Conservation (phyloP, 176 grass and related monocot species). For the Hyparrhenia diplandra region DNA sequence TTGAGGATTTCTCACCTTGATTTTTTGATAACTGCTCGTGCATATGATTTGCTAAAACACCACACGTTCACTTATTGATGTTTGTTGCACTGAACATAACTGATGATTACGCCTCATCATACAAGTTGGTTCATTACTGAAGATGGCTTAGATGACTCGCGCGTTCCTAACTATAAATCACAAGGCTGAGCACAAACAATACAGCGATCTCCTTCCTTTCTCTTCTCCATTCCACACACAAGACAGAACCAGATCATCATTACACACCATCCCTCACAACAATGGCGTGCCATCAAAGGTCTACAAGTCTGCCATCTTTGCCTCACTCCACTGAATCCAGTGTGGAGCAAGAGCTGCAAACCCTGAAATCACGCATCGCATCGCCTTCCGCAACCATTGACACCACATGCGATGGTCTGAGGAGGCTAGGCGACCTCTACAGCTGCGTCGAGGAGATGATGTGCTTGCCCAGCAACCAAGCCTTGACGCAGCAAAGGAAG, state of each 20-base stretch:
- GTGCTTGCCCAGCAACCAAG: conserved; percentile 42
- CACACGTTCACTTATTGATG: conserved; percentile 12
- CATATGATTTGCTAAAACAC: conserved; percentile 4
- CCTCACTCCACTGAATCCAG: conserved; percentile 6
- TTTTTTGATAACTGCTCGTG: background rate
- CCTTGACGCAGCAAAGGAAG: conserved; percentile 1
- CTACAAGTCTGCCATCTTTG: conserved; percentile 38
- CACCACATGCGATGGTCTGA: background rate
- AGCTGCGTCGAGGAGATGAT: conserved; percentile 26
- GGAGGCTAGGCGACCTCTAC: conserved; percentile 28
- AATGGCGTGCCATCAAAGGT: conserved; percentile 50
- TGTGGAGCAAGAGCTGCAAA: conserved; percentile 37
- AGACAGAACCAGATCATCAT: background rate
- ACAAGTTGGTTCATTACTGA: conserved; percentile 2
- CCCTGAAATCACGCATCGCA: conserved; percentile 4
- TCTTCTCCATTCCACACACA: conserved; percentile 5
- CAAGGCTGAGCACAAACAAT: conserved; percentile 10
- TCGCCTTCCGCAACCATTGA: background rate
- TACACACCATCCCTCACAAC: background rate
- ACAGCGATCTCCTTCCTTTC: background rate
- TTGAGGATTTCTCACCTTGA: background rate
- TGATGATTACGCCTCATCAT: background rate
- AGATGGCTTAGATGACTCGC: background rate
- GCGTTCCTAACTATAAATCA: conserved; percentile 22
- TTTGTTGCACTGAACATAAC: conserved; percentile 1